phyloP scores from a whole-genome alignment of 495 filamentous ascomycete species.

The Tuber borchii region DNA sequence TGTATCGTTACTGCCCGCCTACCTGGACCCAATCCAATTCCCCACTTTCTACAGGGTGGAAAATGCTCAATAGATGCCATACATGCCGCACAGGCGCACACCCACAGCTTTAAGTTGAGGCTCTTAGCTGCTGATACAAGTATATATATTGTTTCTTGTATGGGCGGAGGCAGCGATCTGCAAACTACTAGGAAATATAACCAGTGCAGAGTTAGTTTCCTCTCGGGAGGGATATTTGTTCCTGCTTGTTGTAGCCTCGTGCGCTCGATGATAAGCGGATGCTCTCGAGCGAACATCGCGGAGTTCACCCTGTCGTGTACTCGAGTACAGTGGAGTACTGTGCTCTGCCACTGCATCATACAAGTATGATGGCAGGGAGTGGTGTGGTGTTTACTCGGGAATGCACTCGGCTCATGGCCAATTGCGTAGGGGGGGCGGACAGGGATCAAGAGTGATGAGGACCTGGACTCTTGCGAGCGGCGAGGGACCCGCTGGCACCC shows the following conservation, averaged over 20 bases:
- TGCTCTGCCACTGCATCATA: neutral
- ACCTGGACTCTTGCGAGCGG: neutral
- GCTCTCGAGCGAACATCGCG: neutral
- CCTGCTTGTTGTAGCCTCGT: neutral
- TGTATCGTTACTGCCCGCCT: neutral
- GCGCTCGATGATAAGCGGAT: neutral
- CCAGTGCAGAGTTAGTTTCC: neutral
- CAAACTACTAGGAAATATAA: neutral
- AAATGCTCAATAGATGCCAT: neutral
- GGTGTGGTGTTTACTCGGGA: neutral
- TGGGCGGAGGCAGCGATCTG: neutral
- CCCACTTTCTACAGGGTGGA: neutral
- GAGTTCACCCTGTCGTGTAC: neutral
- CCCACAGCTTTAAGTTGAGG: neutral
- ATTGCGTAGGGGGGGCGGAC: neutral
- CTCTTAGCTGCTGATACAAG: neutral
- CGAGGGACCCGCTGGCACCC: neutral
- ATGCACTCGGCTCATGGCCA: conserved; percentile 1
- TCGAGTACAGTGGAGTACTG: neutral
- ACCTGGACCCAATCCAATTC: neutral
- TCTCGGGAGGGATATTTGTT: neutral
- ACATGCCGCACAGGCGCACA: neutral
- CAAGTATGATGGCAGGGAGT: neutral
- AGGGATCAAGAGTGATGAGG: neutral
- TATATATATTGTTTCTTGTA: neutral